Conservation (phyloP, 2,329 filamentous ascomycete species). For the Scopulariopsis brevicaulis region DNA sequence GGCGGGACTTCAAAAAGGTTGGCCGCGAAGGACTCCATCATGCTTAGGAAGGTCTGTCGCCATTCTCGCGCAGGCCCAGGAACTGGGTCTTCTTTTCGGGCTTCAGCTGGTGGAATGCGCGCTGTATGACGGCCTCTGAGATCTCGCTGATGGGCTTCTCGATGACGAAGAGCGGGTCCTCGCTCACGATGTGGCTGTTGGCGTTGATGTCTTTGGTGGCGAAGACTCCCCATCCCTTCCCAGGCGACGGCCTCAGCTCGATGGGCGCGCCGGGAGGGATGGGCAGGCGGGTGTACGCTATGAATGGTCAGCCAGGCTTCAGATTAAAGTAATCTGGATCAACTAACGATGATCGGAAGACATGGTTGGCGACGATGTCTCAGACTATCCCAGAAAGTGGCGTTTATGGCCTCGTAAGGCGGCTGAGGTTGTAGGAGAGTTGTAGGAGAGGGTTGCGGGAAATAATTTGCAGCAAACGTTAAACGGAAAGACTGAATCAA, state of each 20-base stretch:
- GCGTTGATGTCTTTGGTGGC: background rate
- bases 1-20: background rate
- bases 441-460: too few relatives aligned
- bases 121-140: background rate
- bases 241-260: background rate
- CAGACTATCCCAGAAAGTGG: background rate
- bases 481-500: too few relatives aligned
- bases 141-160: background rate
- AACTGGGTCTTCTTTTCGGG: background rate
- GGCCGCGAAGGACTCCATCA: background rate
- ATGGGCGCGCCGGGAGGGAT: background rate
- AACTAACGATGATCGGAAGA: background rate
- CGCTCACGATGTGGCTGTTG: background rate
- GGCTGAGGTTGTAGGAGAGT: too few relatives aligned
- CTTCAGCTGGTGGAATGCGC: background rate
- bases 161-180: background rate
- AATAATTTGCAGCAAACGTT: too few relatives aligned
- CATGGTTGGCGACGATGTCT: background rate
- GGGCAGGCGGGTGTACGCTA: background rate
- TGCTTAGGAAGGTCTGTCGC: background rate
- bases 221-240: background rate
- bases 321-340: background rate
- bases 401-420: background rate
- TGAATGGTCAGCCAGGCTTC: background rate
- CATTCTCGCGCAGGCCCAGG: background rate